Conservation (phyloP, 305 asterid species). For the Rubia peregrina region DNA sequence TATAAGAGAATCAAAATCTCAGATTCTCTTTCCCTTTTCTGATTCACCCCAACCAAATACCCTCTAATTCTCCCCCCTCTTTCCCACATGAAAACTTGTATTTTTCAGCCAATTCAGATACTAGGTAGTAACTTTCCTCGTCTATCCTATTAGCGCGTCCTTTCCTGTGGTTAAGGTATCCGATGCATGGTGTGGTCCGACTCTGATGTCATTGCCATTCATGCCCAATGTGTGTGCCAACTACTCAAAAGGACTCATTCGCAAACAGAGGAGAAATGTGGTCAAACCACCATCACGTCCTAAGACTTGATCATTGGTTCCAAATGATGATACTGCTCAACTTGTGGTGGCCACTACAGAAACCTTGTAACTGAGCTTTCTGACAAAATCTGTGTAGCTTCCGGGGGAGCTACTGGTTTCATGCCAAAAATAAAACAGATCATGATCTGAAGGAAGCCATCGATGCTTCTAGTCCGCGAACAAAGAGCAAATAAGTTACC, state of each 20-base stretch:
- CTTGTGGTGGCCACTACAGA: not conserved
- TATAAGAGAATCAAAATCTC: no score
- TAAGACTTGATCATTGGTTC: not conserved
- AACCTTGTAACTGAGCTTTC: not conserved
- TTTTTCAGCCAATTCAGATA: not conserved
- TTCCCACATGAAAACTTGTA: no score
- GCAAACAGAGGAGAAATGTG: not conserved
- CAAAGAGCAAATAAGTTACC: not conserved
- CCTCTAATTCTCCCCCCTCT: not conserved
- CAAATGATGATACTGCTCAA: not conserved
- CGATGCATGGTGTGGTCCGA: not conserved
- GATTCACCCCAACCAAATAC: no score
- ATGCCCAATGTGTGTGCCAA: not conserved
- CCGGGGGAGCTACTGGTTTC: not conserved
- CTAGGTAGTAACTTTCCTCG: no score
- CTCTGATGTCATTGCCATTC: not conserved
- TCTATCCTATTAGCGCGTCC: no score
- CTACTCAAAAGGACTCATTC: slow-evolving; percentile 1
- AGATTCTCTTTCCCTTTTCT: no score
- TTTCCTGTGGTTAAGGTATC: not conserved
- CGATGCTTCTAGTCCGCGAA: not conserved
- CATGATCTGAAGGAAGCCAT: not conserved
- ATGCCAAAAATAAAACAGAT: not conserved
- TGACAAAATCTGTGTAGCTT: not conserved
- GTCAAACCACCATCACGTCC: not conserved